Percentiles rank a stretch among this genome's conserved stretches.
Evolutionary conservation across 1,284 basidiomycete genomes (phyloP).

Genomic region (Polyporus tsugae): DNA sequence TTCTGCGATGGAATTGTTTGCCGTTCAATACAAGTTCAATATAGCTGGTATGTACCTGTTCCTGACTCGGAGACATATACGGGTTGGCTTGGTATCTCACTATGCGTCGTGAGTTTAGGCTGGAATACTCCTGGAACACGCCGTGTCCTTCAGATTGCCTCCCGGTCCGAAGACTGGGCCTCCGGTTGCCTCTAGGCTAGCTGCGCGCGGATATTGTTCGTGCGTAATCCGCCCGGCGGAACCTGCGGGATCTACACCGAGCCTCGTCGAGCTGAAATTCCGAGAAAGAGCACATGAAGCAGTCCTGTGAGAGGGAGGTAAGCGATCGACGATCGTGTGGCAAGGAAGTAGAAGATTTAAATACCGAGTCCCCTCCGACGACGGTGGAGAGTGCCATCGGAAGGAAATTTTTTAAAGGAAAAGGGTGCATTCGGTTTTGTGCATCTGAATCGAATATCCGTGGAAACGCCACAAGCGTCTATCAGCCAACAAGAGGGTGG

Average conservation of each 20-base stretch:
- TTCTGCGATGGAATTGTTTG: neutral
- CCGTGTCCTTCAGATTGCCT: neutral
- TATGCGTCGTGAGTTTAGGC: neutral
- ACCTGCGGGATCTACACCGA: neutral
- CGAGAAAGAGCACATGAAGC: neutral
- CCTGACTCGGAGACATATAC: neutral
- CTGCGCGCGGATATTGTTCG: neutral
- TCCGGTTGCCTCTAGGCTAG: neutral
- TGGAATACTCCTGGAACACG: neutral
- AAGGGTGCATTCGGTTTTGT: neutral
- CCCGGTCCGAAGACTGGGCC: neutral
- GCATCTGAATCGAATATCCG: neutral
- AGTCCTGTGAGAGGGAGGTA: neutral
- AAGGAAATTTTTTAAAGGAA: neutral
- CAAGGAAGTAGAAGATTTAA: neutral
- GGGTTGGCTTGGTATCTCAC: neutral
- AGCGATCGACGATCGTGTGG: neutral
- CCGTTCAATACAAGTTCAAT: neutral
- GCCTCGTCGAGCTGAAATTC: neutral
- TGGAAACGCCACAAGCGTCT: neutral
- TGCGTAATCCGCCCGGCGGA: neutral
- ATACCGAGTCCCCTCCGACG: neutral
- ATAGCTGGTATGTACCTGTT: neutral
- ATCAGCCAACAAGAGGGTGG: neutral
- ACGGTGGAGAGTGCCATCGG: slow-evolving; percentile 4